A percentile compares a stretch with the other conserved stretches of the same genome.
These are phyloP conservation scores for Fraxinus americana DNA, from an alignment of 257 asterid genomes.

Conservation along the genomic window DNA sequence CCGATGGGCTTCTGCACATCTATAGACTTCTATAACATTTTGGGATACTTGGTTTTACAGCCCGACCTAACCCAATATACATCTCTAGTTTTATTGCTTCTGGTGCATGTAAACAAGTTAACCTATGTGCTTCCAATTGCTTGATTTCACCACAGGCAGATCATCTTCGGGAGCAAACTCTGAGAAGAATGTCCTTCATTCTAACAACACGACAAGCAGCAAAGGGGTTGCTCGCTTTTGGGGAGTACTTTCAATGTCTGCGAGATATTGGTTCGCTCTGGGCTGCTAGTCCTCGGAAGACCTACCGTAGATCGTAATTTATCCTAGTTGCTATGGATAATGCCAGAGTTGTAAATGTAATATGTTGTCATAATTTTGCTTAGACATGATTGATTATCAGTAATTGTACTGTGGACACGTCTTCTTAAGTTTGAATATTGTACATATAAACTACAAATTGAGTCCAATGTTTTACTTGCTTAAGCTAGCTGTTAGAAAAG, in stretches of 20 bases:
- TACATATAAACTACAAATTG: conserved; percentile 21
- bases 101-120: background rate
- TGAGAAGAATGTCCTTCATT: conserved; percentile 74
- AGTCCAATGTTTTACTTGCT: background rate
- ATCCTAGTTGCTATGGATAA: conserved; percentile 18
- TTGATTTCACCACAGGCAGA: conserved; percentile 61
- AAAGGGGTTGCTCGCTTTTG: conserved; percentile 71
- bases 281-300: conserved; percentile 61
- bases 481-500: background rate
- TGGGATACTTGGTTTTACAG: background rate
- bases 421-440: conserved; percentile 20
- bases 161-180: conserved; percentile 87
- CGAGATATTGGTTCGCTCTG: conserved; percentile 81
- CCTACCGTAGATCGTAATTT: conserved; percentile 18
- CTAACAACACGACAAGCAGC: conserved; percentile 86
- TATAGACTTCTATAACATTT: background rate
- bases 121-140: background rate
- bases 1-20: background rate
- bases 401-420: conserved; percentile 18
- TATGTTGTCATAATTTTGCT: conserved; percentile 34
- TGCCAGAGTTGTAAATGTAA: conserved; percentile 29
- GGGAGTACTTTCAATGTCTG: conserved; percentile 84
- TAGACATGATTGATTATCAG: conserved; percentile 19
- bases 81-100: background rate
- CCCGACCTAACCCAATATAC: background rate